Conservation (phyloP, 495 filamentous ascomycete genomes). For the Elaphomyces granulatus region DNA sequence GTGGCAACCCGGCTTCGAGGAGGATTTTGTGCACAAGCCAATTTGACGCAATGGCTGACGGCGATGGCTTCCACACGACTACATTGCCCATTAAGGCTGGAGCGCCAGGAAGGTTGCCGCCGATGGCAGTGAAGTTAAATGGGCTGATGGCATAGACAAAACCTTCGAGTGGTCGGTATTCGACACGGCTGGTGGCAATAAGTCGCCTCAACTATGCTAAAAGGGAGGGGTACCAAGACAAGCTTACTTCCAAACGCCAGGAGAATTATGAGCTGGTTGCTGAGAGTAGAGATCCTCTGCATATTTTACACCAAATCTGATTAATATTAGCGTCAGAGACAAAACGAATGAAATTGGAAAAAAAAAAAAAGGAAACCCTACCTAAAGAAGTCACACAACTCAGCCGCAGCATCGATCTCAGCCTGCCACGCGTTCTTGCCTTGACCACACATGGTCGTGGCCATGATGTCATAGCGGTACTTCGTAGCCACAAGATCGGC, state of each 20-base stretch:
- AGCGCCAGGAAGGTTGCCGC: conserved; percentile 59
- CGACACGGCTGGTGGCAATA: conserved; percentile 37
- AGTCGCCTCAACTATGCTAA: not conserved
- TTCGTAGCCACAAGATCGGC: conserved; percentile 79
- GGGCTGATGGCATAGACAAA: conserved; percentile 79
- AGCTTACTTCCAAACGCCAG: conserved; percentile 63
- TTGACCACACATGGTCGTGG: conserved; percentile 87
- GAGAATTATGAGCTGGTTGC: conserved; percentile 62
- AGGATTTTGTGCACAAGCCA: conserved; percentile 72
- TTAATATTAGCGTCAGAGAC: conserved; percentile 4
- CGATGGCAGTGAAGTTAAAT: conserved; percentile 86
- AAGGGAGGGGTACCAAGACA: not conserved
- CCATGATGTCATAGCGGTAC: conserved; percentile 88
- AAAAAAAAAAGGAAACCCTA: conserved; percentile 1
- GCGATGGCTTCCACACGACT: conserved; percentile 77
- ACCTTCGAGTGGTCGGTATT: conserved; percentile 71
- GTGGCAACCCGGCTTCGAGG: conserved; percentile 65
- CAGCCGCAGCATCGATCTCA: conserved; percentile 90
- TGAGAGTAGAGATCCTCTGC: conserved; percentile 76
- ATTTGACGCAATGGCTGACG: conserved; percentile 60
- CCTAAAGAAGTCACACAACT: conserved; percentile 79
- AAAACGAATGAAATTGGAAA: not conserved
- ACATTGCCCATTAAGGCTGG: conserved; percentile 76
- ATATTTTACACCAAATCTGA: conserved; percentile 68
- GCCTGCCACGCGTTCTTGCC: conserved; percentile 97